phyloP scores from a whole-genome alignment of 306 rosid genomes.

The Quercus parvula region DNA sequence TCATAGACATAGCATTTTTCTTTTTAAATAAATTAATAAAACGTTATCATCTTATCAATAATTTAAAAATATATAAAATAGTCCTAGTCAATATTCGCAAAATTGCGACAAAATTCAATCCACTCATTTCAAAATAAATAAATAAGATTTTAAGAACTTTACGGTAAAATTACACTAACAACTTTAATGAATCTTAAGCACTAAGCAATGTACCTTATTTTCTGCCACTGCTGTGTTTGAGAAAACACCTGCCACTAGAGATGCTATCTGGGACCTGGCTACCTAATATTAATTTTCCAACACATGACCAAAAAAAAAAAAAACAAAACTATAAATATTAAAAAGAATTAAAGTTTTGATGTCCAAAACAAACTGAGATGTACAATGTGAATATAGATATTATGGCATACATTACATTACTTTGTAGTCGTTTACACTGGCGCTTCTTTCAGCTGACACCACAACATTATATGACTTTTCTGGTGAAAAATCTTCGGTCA shows the following conservation, averaged over 20 bases:
- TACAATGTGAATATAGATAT: constrained; percentile 30
- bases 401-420: constrained; percentile 99
- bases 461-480: constrained; percentile 78
- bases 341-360: not conserved
- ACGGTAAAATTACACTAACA: too few species aligned
- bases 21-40: too few species aligned
- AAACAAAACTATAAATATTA: not conserved
- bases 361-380: not conserved
- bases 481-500: constrained; percentile 71
- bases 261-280: constrained; percentile 73
- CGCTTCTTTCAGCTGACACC: constrained; percentile 67
- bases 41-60: too few species aligned
- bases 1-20: too few species aligned
- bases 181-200: too few species aligned
- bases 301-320: not conserved
- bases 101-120: too few species aligned
- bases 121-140: too few species aligned
- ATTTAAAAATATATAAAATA: too few species aligned
- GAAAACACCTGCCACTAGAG: constrained; percentile 81
- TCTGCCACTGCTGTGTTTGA: constrained; percentile 88
- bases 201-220: constrained; percentile 60
- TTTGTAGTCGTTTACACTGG: constrained; percentile 84
- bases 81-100: too few species aligned
- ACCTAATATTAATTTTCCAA: constrained; percentile 45
- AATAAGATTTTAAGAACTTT: too few species aligned